A percentile compares a stretch with the other conserved stretches of the same genome.
Evolutionary conservation across 257 asterid genomes (phyloP).

Genomic region (Solanum pimpinellifolium): DNA sequence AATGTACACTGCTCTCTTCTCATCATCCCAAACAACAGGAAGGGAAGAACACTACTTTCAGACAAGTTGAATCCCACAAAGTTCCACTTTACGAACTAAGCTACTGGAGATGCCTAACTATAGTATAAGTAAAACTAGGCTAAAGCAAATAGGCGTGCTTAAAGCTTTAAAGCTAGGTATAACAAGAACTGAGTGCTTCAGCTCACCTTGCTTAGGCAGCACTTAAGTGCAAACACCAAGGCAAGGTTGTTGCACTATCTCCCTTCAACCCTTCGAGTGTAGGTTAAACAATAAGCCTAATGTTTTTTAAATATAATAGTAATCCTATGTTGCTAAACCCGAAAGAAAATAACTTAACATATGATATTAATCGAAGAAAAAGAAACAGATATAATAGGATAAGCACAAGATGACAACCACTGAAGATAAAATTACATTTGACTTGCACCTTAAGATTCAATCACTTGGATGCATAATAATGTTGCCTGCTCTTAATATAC

Average conservation of each 20-base stretch:
- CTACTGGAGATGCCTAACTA: neutral
- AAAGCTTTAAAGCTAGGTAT: neutral
- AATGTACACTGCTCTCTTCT: neutral
- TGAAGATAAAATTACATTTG: neutral
- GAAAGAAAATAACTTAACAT: neutral
- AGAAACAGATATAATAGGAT: neutral
- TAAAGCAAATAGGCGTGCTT: neutral
- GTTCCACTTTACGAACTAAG: neutral
- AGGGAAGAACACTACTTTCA: neutral
- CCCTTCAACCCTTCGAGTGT: neutral
- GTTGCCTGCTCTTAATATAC: neutral
- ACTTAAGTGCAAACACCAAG: neutral
- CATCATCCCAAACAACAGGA: neutral
- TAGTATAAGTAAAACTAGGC: neutral
- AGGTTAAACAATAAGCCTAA: neutral
- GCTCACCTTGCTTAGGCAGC: neutral
- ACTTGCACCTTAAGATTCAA: neutral
- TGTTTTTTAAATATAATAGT: neutral
- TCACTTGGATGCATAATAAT: neutral
- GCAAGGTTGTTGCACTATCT: neutral
- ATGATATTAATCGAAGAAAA: neutral
- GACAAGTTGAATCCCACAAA: neutral
- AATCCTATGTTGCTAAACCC: neutral
- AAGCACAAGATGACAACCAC: neutral
- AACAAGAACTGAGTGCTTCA: neutral